phyloP scores from a whole-genome alignment of 495 filamentous ascomycete species.

The Tuber magnatum region DNA sequence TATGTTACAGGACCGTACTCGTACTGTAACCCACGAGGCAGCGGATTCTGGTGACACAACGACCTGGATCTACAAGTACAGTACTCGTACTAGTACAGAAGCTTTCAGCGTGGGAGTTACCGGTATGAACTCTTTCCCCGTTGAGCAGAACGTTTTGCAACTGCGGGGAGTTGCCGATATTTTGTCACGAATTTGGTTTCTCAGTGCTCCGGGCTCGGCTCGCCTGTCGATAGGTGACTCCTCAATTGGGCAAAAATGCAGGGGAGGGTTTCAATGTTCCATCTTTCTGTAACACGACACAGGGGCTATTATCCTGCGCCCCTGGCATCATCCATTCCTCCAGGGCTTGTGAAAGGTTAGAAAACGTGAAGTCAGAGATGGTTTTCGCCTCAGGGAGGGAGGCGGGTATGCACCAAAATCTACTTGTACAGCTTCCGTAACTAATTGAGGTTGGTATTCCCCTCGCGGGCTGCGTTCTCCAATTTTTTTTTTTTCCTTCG shows the following conservation, averaged over 20 bases:
- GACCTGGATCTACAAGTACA: too few species aligned
- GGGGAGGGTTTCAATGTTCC: not conserved
- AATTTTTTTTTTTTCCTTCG: too few species aligned
- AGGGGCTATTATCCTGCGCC: not conserved
- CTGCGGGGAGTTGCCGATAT: not conserved
- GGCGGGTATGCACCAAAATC: not conserved
- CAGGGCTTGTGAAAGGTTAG: not conserved
- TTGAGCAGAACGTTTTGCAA: not conserved
- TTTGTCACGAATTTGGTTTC: not conserved
- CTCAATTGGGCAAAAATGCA: not conserved
- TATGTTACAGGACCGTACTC: too few species aligned
- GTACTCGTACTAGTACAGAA: not conserved
- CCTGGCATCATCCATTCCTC: not conserved
- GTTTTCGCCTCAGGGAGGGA: not conserved
- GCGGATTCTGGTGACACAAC: too few species aligned
- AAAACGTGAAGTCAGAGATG: not conserved
- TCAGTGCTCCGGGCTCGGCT: not conserved
- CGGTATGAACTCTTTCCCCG: not conserved
- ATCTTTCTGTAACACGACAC: not conserved
- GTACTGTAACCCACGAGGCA: not conserved
- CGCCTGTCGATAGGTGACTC: not conserved
- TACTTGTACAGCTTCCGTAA: not conserved
- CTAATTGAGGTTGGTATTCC: not conserved
- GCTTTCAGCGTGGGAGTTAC: not conserved
- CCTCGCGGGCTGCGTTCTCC: not conserved